These are phyloP conservation scores for Cyclostephanos invisitatus DNA, from an alignment of 108 stramenopile genomes.

Conservation along the genomic window DNA sequence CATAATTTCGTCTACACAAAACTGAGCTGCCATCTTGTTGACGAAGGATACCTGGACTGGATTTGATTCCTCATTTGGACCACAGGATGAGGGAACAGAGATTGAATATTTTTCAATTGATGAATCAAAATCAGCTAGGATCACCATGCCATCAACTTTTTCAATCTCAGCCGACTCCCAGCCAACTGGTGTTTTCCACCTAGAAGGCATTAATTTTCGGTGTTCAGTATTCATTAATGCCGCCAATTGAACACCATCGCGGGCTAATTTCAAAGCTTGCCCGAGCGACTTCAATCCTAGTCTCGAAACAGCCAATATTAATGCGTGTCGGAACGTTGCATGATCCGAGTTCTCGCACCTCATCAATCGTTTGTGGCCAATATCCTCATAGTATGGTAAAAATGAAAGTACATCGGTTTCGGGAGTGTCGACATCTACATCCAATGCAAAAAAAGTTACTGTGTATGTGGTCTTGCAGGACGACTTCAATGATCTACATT, in stretches of 20 bases:
- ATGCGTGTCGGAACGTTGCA: constrained; percentile 24
- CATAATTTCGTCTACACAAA: constrained; percentile 23
- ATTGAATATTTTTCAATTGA: no score
- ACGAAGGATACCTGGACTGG: constrained; percentile 1
- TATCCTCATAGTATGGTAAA: constrained; percentile 36
- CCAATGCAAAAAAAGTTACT: constrained; percentile 34
- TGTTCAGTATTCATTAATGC: background rate
- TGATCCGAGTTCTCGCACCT: constrained; percentile 1
- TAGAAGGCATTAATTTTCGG: no score
- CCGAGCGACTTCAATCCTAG: constrained; percentile 44
- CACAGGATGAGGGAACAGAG: background rate
- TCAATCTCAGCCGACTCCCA: constrained; percentile 43
- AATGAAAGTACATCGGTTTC: constrained; percentile 34
- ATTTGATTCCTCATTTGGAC: background rate
- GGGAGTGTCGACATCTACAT: background rate
- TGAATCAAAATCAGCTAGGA: constrained; percentile 16
- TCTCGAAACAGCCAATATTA: constrained; percentile 17
- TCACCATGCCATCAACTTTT: constrained; percentile 38
- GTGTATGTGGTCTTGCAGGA: constrained; percentile 10
- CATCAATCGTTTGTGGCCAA: constrained; percentile 31
- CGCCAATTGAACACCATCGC: constrained; percentile 22
- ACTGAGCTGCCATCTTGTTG: constrained; percentile 1
- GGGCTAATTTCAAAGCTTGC: constrained; percentile 36
- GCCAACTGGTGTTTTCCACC: constrained; percentile 1
- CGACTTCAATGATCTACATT: no score